Conservation (phyloP, 1,139 yeast genomes). For the Yamadazyma buinensis region DNA sequence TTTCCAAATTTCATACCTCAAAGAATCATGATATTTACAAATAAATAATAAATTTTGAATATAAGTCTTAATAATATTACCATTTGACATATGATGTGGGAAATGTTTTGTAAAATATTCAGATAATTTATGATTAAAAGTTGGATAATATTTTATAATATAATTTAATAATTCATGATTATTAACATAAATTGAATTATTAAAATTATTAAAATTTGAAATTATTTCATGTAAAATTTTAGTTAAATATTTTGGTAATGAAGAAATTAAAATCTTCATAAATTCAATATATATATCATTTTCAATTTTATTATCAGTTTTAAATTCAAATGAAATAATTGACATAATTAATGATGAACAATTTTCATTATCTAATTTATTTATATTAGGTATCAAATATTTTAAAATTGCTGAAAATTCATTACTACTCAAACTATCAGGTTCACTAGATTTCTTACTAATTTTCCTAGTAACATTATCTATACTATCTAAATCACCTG, state of each 20-base stretch:
- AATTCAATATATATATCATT: conserved; percentile 60
- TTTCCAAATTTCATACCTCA: conserved; percentile 75
- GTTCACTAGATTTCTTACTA: conserved; percentile 21
- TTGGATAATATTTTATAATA: conserved; percentile 73
- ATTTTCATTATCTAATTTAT: conserved; percentile 35
- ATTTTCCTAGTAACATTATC: conserved; percentile 38
- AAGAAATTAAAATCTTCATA: conserved; percentile 72
- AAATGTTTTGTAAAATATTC: conserved; percentile 54
- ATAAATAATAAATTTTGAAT: conserved; percentile 59
- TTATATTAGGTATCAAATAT: conserved; percentile 31
- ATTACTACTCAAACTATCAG: conserved; percentile 26
- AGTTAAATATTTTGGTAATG: conserved; percentile 84
- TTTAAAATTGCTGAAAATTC: conserved; percentile 35
- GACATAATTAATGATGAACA: conserved; percentile 32
- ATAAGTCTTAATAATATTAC: conserved; percentile 56
- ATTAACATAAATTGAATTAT: neutral
- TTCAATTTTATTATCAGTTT: conserved; percentile 30
- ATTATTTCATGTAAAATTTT: conserved; percentile 69
- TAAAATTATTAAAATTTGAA: conserved; percentile 25
- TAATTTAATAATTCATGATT: conserved; percentile 60
- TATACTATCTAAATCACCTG: conserved; percentile 53
- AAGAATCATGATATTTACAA: conserved; percentile 68
- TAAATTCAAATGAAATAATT: conserved; percentile 53
- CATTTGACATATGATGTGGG: conserved; percentile 74
- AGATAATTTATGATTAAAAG: conserved; percentile 67